These are phyloP conservation scores for Coccinonectria pachysandricola DNA, from an alignment of 2,329 filamentous ascomycete genomes.

Conservation along the genomic window DNA sequence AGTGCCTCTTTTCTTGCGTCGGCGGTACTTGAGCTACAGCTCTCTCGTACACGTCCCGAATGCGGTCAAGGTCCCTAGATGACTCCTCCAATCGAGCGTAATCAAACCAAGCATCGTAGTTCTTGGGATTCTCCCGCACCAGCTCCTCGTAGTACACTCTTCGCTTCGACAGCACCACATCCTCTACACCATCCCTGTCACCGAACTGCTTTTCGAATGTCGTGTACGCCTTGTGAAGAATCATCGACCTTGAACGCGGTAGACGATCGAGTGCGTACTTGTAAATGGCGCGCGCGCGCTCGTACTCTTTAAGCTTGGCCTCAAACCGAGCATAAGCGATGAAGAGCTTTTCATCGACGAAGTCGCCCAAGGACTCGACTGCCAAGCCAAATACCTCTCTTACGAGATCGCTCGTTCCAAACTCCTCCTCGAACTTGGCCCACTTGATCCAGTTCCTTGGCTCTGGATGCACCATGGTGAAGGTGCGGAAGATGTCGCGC, in stretches of 20 bases:
- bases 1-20: slow-evolving; percentile 92
- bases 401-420: slow-evolving; percentile 82
- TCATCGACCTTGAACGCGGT: slow-evolving; percentile 73
- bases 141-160: slow-evolving; percentile 90
- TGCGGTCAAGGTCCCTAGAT: slow-evolving; percentile 68
- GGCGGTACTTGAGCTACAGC: slow-evolving; percentile 93
- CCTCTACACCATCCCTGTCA: slow-evolving; percentile 84
- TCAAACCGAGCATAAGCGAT: slow-evolving; percentile 94
- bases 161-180: slow-evolving; percentile 90
- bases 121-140: slow-evolving; percentile 86
- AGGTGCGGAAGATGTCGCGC: slow-evolving; percentile 80
- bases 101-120: slow-evolving; percentile 97
- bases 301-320: slow-evolving; percentile 88
- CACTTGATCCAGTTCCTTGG: slow-evolving; percentile 98
- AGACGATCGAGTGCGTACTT: slow-evolving; percentile 92
- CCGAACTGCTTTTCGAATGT: slow-evolving; percentile 98
- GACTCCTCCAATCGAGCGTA: slow-evolving; percentile 85
- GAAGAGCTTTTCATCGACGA: slow-evolving; percentile 92
- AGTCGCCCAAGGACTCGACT: slow-evolving; percentile 83
- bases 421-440: slow-evolving; percentile 95
- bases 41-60: slow-evolving; percentile 88
- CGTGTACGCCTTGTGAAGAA: slow-evolving; percentile 87
- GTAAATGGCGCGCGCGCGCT: slow-evolving; percentile 88
- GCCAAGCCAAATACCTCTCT: slow-evolving; percentile 84
- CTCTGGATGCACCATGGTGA: slow-evolving; percentile 87